phyloP scores from a whole-genome alignment of 2,329 filamentous ascomycete genomes.

The Fonsecaea monophora region DNA sequence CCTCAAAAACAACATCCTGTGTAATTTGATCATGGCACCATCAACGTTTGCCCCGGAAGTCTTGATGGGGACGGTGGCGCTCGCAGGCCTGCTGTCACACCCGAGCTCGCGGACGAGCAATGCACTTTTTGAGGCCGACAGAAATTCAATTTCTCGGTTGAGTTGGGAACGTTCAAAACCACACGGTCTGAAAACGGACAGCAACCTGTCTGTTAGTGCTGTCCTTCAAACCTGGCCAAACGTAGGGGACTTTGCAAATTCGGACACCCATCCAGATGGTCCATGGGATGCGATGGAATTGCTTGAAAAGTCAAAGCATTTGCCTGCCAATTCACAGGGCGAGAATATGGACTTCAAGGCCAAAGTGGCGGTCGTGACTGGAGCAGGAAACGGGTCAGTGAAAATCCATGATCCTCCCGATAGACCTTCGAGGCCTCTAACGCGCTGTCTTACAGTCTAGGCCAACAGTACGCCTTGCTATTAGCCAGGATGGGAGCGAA shows the following conservation, averaged over 20 bases:
- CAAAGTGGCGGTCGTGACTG: constrained; percentile 84
- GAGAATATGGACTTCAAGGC: constrained; percentile 67
- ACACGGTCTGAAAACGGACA: neutral
- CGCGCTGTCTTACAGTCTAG: constrained; percentile 61
- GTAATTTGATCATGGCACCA: neutral
- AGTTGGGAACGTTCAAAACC: neutral
- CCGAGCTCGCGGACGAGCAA: neutral
- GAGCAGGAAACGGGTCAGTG: constrained; percentile 74
- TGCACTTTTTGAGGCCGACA: neutral
- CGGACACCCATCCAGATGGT: neutral
- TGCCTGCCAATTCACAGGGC: neutral
- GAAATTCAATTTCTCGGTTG: neutral
- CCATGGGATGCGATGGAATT: neutral
- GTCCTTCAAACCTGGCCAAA: neutral
- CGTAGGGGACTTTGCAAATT: neutral
- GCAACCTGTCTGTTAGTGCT: neutral
- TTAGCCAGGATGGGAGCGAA: constrained; percentile 83
- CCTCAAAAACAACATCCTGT: neutral
- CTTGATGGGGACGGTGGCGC: neutral
- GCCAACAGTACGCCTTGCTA: constrained; percentile 84
- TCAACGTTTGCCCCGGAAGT: neutral
- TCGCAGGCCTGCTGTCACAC: neutral
- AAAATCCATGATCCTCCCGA: constrained; percentile 47
- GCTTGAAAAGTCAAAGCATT: neutral
- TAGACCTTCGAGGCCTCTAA: neutral